These are phyloP conservation scores for Symbiotaphrina buchneri DNA, from an alignment of 495 filamentous ascomycete species.

Conservation along the genomic window DNA sequence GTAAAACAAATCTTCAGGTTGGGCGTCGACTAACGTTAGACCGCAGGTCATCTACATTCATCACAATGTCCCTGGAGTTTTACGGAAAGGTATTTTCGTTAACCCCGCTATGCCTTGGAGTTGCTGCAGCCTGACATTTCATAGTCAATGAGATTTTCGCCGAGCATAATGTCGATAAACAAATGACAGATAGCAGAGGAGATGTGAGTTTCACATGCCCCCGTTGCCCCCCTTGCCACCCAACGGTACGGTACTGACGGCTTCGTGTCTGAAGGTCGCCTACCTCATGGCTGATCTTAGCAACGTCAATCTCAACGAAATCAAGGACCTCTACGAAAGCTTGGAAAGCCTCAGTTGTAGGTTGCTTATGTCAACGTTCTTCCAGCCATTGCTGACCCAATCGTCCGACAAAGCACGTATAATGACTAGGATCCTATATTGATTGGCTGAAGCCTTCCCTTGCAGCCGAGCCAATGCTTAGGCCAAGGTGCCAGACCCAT, in stretches of 20 bases:
- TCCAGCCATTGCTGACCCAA: no score
- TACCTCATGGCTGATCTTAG: constrained; percentile 98
- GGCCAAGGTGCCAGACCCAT: no score
- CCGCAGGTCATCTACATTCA: constrained; percentile 76
- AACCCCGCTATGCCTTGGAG: no score
- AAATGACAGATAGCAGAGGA: constrained; percentile 86
- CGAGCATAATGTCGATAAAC: constrained; percentile 95
- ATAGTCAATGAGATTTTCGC: constrained; percentile 79
- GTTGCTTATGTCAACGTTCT: no score
- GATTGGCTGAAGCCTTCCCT: no score
- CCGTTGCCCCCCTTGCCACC: constrained; percentile 6
- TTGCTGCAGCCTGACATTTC: neutral
- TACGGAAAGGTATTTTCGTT: constrained; percentile 55
- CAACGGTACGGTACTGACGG: no score
- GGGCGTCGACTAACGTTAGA: constrained; percentile 5
- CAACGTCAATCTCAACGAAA: constrained; percentile 52
- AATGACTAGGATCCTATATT: no score
- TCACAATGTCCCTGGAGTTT: constrained; percentile 81
- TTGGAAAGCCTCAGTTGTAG: constrained; percentile 65
- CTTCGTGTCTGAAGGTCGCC: constrained; percentile 48
- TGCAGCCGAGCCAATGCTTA: no score
- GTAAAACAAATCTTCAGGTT: constrained; percentile 7
- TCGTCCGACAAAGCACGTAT: no score
- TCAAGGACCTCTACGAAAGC: constrained; percentile 64
- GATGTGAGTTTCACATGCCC: constrained; percentile 29